These are phyloP conservation scores for Yarrowia sp. DNA, from an alignment of 805 yeast species.

Conservation along the genomic window DNA sequence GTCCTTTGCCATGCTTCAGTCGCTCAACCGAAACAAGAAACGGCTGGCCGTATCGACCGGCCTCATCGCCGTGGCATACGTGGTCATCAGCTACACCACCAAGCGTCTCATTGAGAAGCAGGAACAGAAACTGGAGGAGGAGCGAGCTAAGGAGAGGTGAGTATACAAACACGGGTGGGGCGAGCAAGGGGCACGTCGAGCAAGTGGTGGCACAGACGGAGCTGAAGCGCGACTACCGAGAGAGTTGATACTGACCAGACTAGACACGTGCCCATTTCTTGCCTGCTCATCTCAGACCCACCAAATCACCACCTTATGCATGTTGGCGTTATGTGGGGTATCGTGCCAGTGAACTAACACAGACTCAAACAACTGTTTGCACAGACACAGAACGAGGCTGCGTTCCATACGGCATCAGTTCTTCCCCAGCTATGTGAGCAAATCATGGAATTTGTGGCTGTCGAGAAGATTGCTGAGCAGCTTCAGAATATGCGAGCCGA, in stretches of 20 bases:
- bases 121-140: conserved; percentile 52
- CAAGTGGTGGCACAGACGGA: no score
- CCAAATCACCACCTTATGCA: not conserved
- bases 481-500: conserved; percentile 55
- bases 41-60: conserved; percentile 47
- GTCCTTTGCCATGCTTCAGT: conserved; percentile 34
- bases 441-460: conserved; percentile 58
- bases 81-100: conserved; percentile 44
- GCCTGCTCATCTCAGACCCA: no score
- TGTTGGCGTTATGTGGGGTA: not conserved
- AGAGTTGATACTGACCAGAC: no score
- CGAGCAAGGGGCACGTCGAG: no score
- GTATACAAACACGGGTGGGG: conserved; percentile 41
- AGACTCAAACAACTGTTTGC: conserved; percentile 71
- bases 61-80: conserved; percentile 45
- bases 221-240: no score
- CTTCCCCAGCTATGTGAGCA: conserved; percentile 72
- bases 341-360: not conserved
- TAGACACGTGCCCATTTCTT: not conserved
- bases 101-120: conserved; percentile 50
- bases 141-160: conserved; percentile 49
- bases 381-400: conserved; percentile 89
- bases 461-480: conserved; percentile 68
- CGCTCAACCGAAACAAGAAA: conserved; percentile 45
- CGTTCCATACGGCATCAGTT: conserved; percentile 75